Evolutionary conservation across 495 filamentous ascomycete species (phyloP).

Genomic region (Xanthoparmelia taractica): DNA sequence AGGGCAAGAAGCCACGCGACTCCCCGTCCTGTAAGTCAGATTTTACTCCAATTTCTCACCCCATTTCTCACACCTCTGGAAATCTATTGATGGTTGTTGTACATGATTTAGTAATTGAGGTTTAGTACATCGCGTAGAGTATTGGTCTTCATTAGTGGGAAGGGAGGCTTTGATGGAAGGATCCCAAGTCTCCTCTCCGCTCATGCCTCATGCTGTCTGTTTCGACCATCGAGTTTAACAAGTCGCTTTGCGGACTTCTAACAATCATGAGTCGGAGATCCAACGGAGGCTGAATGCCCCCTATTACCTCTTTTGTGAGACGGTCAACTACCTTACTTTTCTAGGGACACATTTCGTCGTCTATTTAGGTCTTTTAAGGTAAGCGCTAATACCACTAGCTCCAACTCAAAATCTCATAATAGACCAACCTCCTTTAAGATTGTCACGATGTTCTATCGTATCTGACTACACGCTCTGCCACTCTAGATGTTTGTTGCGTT

Average conservation of each 20-base stretch:
- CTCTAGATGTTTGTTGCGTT: neutral
- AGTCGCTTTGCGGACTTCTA: neutral
- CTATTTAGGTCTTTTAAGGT: constrained; percentile 8
- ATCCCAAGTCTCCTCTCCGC: neutral
- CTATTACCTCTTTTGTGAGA: neutral
- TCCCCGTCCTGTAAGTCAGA: neutral
- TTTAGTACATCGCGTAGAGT: neutral
- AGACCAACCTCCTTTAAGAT: neutral
- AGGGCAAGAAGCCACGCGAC: neutral
- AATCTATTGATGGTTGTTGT: constrained; percentile 10
- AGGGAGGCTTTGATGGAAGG: neutral
- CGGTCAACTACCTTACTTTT: neutral
- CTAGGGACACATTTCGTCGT: neutral
- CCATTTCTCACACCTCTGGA: neutral
- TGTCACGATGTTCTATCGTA: neutral
- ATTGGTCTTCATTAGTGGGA: neutral
- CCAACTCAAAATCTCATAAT: constrained; percentile 8
- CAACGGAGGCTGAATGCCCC: constrained; percentile 2
- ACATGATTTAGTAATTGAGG: neutral
- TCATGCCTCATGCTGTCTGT: neutral
- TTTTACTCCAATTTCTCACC: neutral
- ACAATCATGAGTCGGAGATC: neutral
- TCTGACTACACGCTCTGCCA: constrained; percentile 7
- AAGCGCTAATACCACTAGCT: constrained; percentile 4
- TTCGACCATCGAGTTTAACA: neutral